A percentile compares a stretch with the other conserved stretches of the same genome.
Evolutionary conservation across 495 filamentous ascomycete genomes (phyloP).

Genomic region (Talaromyces ruber): DNA sequence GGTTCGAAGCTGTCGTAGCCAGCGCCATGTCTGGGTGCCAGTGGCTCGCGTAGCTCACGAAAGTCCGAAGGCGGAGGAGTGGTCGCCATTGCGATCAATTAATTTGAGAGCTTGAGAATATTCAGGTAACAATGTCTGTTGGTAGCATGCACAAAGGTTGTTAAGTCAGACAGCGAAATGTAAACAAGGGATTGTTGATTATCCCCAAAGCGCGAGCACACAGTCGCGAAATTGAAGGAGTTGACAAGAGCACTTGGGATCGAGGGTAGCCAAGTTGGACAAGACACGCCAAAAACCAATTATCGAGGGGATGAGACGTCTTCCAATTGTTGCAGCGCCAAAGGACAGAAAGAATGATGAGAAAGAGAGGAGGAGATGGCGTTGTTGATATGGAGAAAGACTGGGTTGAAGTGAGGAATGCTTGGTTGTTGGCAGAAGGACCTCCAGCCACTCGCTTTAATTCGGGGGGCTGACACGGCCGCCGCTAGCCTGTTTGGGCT

Average conservation of each 20-base stretch:
- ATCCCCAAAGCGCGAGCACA: background rate
- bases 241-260: background rate
- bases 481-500: background rate
- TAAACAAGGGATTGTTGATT: slow-evolving; percentile 4
- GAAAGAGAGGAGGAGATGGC: background rate
- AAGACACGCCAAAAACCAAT: background rate
- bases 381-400: background rate
- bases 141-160: background rate
- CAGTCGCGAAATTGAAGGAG: background rate
- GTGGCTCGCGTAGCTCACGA: slow-evolving; percentile 34
- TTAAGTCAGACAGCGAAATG: background rate
- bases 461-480: slow-evolving; percentile 5
- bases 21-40: slow-evolving; percentile 62
- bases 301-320: background rate
- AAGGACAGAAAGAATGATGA: slow-evolving; percentile 1
- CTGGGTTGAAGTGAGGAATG: background rate
- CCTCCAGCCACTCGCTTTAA: slow-evolving; percentile 7
- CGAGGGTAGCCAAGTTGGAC: background rate
- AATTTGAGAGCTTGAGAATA: background rate
- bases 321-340: background rate
- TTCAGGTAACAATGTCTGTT: background rate
- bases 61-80: slow-evolving; percentile 58
- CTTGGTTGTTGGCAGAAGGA: background rate
- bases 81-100: slow-evolving; percentile 37
- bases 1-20: slow-evolving; percentile 63